Conservation (phyloP, 1,139 yeast genomes). For the Candida tropicalis region DNA sequence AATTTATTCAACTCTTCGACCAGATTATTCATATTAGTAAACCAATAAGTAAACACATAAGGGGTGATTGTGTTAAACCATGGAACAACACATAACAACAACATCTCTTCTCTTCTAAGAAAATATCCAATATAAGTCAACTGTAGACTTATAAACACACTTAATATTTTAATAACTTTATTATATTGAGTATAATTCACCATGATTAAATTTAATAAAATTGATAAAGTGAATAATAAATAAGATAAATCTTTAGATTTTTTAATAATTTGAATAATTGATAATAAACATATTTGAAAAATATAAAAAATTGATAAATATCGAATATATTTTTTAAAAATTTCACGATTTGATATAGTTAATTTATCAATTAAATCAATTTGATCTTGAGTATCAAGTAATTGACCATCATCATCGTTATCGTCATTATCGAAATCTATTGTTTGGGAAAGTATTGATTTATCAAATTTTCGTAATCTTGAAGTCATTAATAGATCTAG, state of each 20-base stretch:
- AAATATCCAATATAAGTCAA: background rate
- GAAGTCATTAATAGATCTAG: conserved; percentile 2
- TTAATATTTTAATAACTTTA: background rate
- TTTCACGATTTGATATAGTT: background rate
- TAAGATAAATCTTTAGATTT: background rate
- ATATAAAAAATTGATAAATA: conserved; percentile 1
- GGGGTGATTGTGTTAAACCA: conserved; percentile 4
- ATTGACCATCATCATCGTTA: background rate
- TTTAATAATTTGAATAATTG: background rate
- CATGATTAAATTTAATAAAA: background rate
- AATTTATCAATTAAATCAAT: background rate
- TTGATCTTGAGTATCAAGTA: conserved; percentile 4
- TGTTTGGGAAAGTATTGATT: background rate
- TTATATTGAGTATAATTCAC: background rate
- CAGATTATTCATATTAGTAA: conserved; percentile 1
- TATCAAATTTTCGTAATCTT: conserved; percentile 6
- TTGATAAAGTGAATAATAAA: background rate
- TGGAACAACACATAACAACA: background rate
- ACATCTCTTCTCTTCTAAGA: background rate
- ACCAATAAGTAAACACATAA: conserved; percentile 3
- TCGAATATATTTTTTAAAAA: background rate
- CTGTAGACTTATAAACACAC: background rate
- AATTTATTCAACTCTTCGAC: conserved; percentile 3
- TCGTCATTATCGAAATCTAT: background rate
- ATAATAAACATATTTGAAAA: background rate